phyloP scores from a whole-genome alignment of 164 flowering plant genomes.

The Nymphaea colorata region DNA sequence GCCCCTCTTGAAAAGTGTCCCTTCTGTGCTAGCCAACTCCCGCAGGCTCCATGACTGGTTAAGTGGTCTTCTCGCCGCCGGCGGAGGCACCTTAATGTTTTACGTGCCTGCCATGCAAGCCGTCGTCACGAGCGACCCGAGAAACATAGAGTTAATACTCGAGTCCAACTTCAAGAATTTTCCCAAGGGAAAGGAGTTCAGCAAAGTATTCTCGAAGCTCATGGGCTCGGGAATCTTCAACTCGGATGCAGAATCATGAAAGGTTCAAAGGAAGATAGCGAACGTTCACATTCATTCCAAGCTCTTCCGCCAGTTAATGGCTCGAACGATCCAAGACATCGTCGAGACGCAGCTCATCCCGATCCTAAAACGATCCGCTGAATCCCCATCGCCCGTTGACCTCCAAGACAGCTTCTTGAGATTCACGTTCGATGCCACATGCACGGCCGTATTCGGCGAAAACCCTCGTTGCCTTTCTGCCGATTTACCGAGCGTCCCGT shows the following conservation, averaged over 20 bases:
- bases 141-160: slow-evolving; percentile 4
- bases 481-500: slow-evolving; percentile 12
- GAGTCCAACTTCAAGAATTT: slow-evolving; percentile 3
- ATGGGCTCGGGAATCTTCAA: slow-evolving; percentile 4
- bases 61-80: not conserved
- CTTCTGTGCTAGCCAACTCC: slow-evolving; percentile 1
- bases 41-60: slow-evolving; percentile 2
- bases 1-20: not conserved
- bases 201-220: slow-evolving; percentile 1
- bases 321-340: not conserved
- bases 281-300: not conserved
- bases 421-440: slow-evolving; percentile 23
- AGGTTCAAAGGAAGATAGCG: slow-evolving; percentile 3
- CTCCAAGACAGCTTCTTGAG: slow-evolving; percentile 8
- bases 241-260: slow-evolving; percentile 4
- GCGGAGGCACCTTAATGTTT: not conserved
- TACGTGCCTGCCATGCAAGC: not conserved
- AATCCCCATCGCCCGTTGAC: slow-evolving; percentile 1
- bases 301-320: not conserved
- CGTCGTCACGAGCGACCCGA: slow-evolving; percentile 7
- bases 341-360: slow-evolving; percentile 6
- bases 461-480: slow-evolving; percentile 22
- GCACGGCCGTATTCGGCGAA: slow-evolving; percentile 15
- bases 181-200: slow-evolving; percentile 4
- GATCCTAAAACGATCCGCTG: not conserved